Percentiles rank a stretch among this genome's conserved stretches.
phyloP scores from a whole-genome alignment of 2,329 filamentous ascomycete species.

The Aspergillus nomiae region DNA sequence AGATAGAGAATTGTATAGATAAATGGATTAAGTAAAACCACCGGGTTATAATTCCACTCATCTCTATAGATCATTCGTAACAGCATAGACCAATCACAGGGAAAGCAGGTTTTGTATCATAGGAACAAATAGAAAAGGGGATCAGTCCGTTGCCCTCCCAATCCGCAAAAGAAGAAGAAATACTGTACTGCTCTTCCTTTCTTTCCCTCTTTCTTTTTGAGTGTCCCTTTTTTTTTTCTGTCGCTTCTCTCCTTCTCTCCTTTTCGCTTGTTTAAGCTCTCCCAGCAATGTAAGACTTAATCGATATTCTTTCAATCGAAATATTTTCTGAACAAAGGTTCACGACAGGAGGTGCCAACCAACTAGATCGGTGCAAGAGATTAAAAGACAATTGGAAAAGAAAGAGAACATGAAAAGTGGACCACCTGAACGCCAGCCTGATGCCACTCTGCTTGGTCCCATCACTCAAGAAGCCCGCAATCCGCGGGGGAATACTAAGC shows the following conservation, averaged over 20 bases:
- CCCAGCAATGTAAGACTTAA: background rate
- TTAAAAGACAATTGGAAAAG: constrained; percentile 21
- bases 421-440: constrained; percentile 46
- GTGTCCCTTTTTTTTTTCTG: background rate
- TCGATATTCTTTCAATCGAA: constrained; percentile 2
- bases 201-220: background rate
- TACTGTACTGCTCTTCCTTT: constrained; percentile 1
- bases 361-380: constrained; percentile 12
- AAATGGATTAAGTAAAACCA: background rate
- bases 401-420: constrained; percentile 31
- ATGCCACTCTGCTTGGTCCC: constrained; percentile 43
- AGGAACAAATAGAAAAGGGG: background rate
- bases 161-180: constrained; percentile 5
- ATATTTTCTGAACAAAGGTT: constrained; percentile 2
- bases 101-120: constrained; percentile 22
- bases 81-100: constrained; percentile 37
- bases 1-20: background rate
- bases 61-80: constrained; percentile 46
- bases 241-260: background rate
- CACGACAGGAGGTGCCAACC: constrained; percentile 4
- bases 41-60: constrained; percentile 33
- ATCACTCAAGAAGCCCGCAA: constrained; percentile 30
- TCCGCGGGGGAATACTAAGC: constrained; percentile 32
- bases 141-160: background rate
- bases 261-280: background rate